Evolutionary conservation across 805 yeast genomes (phyloP).

Genomic region (Pichia occidentalis): DNA sequence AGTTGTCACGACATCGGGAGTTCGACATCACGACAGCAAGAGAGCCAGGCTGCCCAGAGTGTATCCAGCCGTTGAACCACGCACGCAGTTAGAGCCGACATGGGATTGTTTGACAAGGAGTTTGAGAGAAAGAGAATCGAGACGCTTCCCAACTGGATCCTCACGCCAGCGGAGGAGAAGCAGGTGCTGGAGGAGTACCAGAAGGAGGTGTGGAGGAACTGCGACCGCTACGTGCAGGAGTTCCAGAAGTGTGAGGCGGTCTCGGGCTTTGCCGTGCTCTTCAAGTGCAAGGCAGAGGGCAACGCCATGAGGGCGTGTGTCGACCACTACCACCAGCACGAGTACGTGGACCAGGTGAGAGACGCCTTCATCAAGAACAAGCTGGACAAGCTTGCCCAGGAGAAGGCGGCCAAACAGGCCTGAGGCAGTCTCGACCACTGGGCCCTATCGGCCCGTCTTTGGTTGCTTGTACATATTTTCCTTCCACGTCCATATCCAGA

Average conservation of each 20-base stretch:
- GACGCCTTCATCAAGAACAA: conserved; percentile 59
- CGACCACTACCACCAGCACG: conserved; percentile 48
- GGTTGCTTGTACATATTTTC: no score
- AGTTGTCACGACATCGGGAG: no score
- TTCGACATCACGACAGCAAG: no score
- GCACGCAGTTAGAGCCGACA: no score
- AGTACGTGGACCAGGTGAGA: conserved; percentile 63
- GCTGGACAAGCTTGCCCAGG: conserved; percentile 11
- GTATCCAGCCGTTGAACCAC: no score
- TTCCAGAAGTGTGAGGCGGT: conserved; percentile 62
- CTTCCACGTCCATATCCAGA: no score
- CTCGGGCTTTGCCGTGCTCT: conserved; percentile 60
- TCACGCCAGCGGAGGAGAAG: conserved; percentile 72
- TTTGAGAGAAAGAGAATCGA: conserved; percentile 27
- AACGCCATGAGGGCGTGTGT: conserved; percentile 60
- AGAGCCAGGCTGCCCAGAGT: no score
- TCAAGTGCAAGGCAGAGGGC: conserved; percentile 54
- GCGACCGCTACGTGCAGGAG: conserved; percentile 63
- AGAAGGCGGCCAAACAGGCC: conserved; percentile 6
- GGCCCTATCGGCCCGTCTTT: no score
- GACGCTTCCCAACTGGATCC: conserved; percentile 64
- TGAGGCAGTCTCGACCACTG: neutral
- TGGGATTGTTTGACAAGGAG: no score
- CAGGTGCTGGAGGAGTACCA: conserved; percentile 67
- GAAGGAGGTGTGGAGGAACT: conserved; percentile 53